Base-by-base conservation (phyloP, 768 basidiomycete genomes). In the Rhodotorula paludigena region DNA sequence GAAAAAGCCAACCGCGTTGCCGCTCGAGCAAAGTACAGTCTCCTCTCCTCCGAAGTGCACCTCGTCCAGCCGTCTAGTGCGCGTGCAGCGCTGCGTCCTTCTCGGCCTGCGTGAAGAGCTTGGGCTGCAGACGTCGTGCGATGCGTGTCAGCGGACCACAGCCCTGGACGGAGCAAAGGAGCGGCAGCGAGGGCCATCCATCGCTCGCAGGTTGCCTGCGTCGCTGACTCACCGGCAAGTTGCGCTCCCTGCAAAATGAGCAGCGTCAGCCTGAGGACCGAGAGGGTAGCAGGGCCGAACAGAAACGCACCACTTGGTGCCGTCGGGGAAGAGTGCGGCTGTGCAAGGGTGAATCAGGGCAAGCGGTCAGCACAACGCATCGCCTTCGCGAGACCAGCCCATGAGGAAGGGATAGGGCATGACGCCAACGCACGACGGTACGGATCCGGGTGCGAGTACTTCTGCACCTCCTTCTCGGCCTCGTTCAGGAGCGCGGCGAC, bases 291-390 rank as follows among this genome's bases (percentile, higher is more conserved):
- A 23, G 38, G 18, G 45, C 35, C 21, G 21, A 30, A 28, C 35
- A 36, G 1, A 30, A 2, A 84, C 87, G 74, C 75, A 93, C 92
- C 92, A 97, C 80, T 94, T 96, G n/a, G 91, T 92, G 65, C 93
- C 93, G 64, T 89, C 91, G 54, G 91, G 90, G 78, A 86, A 88
- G 47, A 83, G 76, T 54, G 92, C 84, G 65, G 87, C 93, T 97
- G 59, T 23, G 36, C 16, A 21, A 42, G 42, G 39, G 23, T 18
- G 42, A 42, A 33, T 52, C 39, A 36, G n/a, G n/a, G n/a, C n/a
- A n/a, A n/a, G n/a, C n/a, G n/a, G n/a, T n/a, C n/a, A n/a, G n/a
- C n/a, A n/a, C n/a, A n/a, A n/a, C n/a, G n/a, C n/a, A n/a, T n/a
- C n/a, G n/a, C 60, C 25, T 64, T 41, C 58, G 16, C 21, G 39